Percentiles rank a stretch among this genome's conserved stretches.
phyloP scores from a whole-genome alignment of 73 alveolate genomes.

The Symbiodinium natans region DNA sequence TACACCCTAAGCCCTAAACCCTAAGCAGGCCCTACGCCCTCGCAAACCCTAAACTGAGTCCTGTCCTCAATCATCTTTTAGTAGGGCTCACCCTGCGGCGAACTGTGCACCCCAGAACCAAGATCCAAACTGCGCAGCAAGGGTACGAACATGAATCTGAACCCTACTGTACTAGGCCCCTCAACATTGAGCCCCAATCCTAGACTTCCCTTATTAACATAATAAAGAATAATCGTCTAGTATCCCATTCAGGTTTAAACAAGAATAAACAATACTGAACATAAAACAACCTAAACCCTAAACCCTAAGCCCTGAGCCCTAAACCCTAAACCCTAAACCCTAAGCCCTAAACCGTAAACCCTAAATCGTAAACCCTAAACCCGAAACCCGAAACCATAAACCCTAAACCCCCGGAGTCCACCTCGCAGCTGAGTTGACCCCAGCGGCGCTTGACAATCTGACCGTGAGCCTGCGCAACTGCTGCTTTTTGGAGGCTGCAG shows the following conservation, averaged over 20 bases:
- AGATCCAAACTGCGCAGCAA: no score
- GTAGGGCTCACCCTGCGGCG: no score
- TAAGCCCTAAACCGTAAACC: not conserved
- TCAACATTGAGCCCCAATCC: no score
- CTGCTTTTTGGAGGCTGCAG: no score
- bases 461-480: slow-evolving; percentile 51
- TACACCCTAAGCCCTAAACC: not conserved
- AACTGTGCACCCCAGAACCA: no score
- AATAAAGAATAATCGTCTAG: no score
- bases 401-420: not conserved
- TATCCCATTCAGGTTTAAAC: no score
- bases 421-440: slow-evolving; percentile 84
- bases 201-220: no score
- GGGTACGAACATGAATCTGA: no score
- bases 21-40: not conserved
- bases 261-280: no score
- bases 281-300: not conserved
- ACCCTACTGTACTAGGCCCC: no score
- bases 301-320: not conserved
- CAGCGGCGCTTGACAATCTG: slow-evolving; percentile 32
- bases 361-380: not conserved
- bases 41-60: not conserved
- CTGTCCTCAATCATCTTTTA: no score
- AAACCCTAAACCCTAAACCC: not conserved
- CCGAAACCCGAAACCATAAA: not conserved